Base-by-base conservation (phyloP, 2,329 filamentous ascomycete genomes). In the Trichophyton benhamiae region DNA sequence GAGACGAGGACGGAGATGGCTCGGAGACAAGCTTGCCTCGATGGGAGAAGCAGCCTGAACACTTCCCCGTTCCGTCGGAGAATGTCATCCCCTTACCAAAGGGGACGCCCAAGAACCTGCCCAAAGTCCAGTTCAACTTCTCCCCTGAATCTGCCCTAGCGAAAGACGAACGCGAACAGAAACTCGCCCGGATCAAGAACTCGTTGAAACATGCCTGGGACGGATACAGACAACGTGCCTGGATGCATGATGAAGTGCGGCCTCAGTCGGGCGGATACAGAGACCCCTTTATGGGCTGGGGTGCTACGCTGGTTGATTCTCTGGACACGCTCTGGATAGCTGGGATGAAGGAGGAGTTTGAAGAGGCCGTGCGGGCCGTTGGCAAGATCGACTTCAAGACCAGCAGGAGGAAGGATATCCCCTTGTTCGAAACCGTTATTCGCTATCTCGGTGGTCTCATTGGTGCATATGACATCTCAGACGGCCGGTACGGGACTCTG, bases 11-110 rank as follows among this genome's bases (percentile, higher is more conserved):
- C 30, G 33, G n/a, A 17, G 41, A 44, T 7, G 41, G 70, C 20
- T n/a, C 59, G 25, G 68, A 72, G 8, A 73, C 3, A 7, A 30
- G 27, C 27, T 30, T 30, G 13, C 7, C 85, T 33, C 86, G 91
- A 68, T 97, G 92, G 92, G 76, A 76, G 61, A 89, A 87, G 72
- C 80, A 83, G 64, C 76, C 79, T 2, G 90, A 95, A 71, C 81
- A 87, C 70, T 97, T 88, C 74, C 91, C 94, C 0, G 75, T 97
- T 1, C 78, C 85, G 6, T 74, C 80, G 2, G 82, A 85, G 62
- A 86, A 87, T 17, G 78, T 95, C 60, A 91, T 91, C 89, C 91
- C 92, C 3, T 61, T 72, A 20, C 70, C 68, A 13, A 63, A 62
- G 13, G 69, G 67, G 1, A 48, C 60, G 13, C 66, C 68, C 11